Conservation (phyloP, 208 protist species). For the Zelonia costaricensis region DNA sequence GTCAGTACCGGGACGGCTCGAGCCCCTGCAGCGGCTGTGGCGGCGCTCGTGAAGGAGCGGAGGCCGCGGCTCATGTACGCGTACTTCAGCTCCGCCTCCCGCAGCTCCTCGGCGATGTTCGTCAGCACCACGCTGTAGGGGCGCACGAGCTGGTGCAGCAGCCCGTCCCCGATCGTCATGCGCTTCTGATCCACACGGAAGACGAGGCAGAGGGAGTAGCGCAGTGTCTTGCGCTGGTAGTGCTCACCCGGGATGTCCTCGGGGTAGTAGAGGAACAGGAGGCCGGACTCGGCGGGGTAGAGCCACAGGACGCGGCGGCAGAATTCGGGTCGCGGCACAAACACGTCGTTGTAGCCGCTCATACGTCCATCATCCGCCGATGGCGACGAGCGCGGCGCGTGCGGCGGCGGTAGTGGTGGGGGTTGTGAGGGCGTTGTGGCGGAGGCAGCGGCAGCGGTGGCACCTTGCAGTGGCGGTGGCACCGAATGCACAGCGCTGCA, state of each 20-base stretch:
- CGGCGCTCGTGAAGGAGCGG: conserved; percentile 2
- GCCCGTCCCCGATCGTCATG: conserved; percentile 52
- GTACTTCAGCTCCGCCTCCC: conserved; percentile 67
- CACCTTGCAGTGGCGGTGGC: too few species aligned
- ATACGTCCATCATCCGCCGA: conserved; percentile 19
- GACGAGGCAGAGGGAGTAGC: conserved; percentile 81
- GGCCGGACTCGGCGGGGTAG: conserved; percentile 63
- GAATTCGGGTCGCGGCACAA: conserved; percentile 82
- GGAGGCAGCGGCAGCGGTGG: too few species aligned
- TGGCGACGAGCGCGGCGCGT: background rate
- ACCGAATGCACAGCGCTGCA: too few species aligned
- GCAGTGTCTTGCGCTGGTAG: conserved; percentile 84
- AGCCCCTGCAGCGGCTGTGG: background rate
- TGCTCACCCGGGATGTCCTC: conserved; percentile 82
- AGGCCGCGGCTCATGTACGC: conserved; percentile 76
- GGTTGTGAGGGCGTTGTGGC: too few species aligned
- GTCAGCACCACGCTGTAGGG: conserved; percentile 76
- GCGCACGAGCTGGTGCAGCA: conserved; percentile 54
- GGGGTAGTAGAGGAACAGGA: conserved; percentile 80
- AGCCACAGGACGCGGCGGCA: conserved; percentile 73
- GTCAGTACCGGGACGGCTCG: background rate
- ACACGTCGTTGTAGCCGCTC: conserved; percentile 67
- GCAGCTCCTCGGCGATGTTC: conserved; percentile 78
- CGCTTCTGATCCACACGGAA: conserved; percentile 55
- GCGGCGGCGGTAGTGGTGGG: background rate